These are phyloP conservation scores for Pythium aphanidermatum DNA, from an alignment of 352 stramenopile species.

Conservation along the genomic window DNA sequence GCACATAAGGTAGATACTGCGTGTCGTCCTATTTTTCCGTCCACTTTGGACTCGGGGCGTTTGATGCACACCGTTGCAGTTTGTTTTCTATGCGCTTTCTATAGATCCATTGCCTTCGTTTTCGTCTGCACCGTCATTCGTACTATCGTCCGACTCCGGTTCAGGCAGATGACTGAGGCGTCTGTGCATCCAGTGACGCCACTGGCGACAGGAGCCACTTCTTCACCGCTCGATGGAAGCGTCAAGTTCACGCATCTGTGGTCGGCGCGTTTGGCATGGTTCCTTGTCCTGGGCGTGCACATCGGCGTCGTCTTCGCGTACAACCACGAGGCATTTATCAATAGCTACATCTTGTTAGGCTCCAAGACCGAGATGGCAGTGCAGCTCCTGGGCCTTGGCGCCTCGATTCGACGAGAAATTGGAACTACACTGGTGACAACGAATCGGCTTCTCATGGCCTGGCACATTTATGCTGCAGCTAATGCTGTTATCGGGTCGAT, in stretches of 20 bases:
- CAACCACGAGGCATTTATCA: conserved; percentile 18
- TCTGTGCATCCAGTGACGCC: too few relatives aligned
- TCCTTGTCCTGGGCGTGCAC: conserved; percentile 9
- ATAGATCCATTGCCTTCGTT: too few relatives aligned
- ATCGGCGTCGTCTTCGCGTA: conserved; percentile 17
- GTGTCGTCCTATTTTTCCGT: too few relatives aligned
- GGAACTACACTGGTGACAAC: conserved; percentile 10
- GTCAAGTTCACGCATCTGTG: conserved; percentile 10
- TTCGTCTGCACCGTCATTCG: too few relatives aligned
- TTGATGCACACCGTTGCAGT: too few relatives aligned
- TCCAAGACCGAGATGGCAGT: conserved; percentile 20
- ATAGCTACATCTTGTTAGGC: conserved; percentile 18
- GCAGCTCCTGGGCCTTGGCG: conserved; percentile 15
- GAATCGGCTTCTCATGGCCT: conserved; percentile 16
- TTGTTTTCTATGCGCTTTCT: too few relatives aligned
- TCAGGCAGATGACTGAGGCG: too few relatives aligned
- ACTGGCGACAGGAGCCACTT: too few relatives aligned
- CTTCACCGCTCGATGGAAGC: too few relatives aligned
- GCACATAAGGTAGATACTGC: too few relatives aligned
- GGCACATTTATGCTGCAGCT: conserved; percentile 8
- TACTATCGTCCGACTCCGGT: too few relatives aligned
- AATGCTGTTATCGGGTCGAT: conserved; percentile 11
- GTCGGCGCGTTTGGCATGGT: conserved; percentile 9
- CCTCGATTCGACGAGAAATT: conserved; percentile 11
- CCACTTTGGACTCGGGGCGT: too few relatives aligned